Evolutionary conservation across 2,329 filamentous ascomycete genomes (phyloP), one percentile per base, ranked within the genome.

Genomic region (Fusarium sp.): DNA sequence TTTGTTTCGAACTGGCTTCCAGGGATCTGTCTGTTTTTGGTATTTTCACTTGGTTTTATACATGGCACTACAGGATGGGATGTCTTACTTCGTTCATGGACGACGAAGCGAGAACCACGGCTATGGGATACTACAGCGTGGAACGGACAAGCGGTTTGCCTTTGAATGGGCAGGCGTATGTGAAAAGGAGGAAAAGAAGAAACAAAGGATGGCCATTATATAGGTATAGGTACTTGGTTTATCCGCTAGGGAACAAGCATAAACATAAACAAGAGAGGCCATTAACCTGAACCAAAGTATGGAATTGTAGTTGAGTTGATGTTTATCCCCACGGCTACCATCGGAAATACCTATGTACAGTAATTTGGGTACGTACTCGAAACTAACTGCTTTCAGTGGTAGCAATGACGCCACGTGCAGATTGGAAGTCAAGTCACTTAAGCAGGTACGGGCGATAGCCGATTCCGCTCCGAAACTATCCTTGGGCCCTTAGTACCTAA

Each of bases 351-450:
- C 19, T 19, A 19, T 19, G 26, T 28, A 28, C 26, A 28, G 26
- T 28, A 28, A 28, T 28, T 38, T 21, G 21, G 39, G 56, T 45
- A 47, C 54, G 22, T 42, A 43, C 24, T 51, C 46, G 34, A 46
- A 34, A 57, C 58, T 60, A 55, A 49, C 62, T 34, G 14, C 4
- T 47, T 60, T 34, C 14, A 46, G 54, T 7, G 17, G 40, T 44
- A 60, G 46, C 44, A 63, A 74, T 74, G 72, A 73, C 72, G 73
- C 72, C 67, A 73, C 69, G 69, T 65, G 70, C 70, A 61, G 65
- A 64, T 42, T 17, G 21, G 40, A 59, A 52, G 64, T 52, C 60
- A 69, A 57, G 50, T 63, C 61, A 62, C 40, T 69, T 49, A 65
- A 59, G 59, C 55, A 74, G 59, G 69, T 56, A 67, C 69, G 60